Percentiles rank a stretch among this genome's conserved stretches.
phyloP scores from a whole-genome alignment of 768 basidiomycete species.

The Termitomyces sp. region DNA sequence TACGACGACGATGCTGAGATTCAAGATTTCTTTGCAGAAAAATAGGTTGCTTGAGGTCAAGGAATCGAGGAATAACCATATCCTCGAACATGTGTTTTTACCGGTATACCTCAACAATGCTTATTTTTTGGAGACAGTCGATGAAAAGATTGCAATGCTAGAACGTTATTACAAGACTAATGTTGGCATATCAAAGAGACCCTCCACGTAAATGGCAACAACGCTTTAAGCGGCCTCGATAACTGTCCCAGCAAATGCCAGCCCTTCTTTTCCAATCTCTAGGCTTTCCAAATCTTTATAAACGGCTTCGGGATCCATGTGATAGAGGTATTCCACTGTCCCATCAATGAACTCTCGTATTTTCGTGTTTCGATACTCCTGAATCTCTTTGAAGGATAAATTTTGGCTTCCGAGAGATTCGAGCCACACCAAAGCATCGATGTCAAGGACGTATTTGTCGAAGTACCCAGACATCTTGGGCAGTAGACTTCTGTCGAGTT shows the following conservation, averaged over 20 bases:
- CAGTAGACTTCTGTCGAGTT: not conserved
- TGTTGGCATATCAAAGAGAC: too few relatives aligned
- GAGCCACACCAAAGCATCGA: not conserved
- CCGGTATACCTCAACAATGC: not conserved
- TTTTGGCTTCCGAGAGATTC: not conserved
- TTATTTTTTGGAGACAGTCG: not conserved
- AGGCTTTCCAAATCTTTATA: not conserved
- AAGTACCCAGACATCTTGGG: not conserved
- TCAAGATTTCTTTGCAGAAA: conserved; percentile 29
- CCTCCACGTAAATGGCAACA: not conserved
- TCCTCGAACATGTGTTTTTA: not conserved
- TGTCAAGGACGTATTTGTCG: not conserved
- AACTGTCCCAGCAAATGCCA: not conserved
- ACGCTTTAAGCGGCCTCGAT: not conserved
- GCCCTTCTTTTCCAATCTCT: not conserved
- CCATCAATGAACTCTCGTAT: not conserved
- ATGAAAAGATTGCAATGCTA: not conserved
- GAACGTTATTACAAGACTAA: not conserved
- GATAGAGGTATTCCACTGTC: not conserved
- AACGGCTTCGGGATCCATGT: not conserved
- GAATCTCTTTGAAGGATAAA: not conserved
- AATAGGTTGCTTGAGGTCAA: conserved; percentile 15
- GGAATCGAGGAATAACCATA: conserved; percentile 23
- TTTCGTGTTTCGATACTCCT: not conserved
- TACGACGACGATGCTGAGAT: conserved; percentile 4